A percentile compares a stretch with the other conserved stretches of the same genome.
Conservation (phyloP, 176 grass and related monocot species). For the Typha latifolia region DNA sequence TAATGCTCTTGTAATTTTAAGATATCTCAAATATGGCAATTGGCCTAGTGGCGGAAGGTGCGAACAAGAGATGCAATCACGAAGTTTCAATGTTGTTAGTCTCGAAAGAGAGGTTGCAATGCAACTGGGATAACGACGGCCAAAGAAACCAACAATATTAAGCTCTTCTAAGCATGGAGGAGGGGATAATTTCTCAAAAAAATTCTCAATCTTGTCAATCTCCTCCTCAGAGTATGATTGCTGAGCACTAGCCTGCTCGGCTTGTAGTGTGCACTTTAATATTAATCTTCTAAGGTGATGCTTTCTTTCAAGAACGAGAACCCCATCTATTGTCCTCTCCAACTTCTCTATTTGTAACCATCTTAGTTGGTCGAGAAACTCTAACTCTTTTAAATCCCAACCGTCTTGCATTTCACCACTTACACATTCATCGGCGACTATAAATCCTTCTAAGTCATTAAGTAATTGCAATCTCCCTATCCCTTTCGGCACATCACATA, state of each 20-base stretch:
- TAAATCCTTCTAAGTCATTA: constrained; percentile 18
- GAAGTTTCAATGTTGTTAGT: constrained; percentile 2
- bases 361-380: constrained; percentile 12
- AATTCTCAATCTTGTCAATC: background rate
- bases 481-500: constrained; percentile 26
- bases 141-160: background rate
- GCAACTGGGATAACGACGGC: constrained; percentile 4
- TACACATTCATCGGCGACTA: background rate
- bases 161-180: constrained; percentile 16
- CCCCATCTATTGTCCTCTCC: background rate
- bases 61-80: constrained; percentile 1
- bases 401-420: background rate
- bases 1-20: constrained; percentile 3
- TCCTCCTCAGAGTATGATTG: background rate
- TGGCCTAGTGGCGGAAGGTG: constrained; percentile 17
- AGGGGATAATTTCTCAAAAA: constrained; percentile 15
- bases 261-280: background rate
- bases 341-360: constrained; percentile 3
- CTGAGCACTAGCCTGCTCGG: background rate
- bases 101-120: constrained; percentile 2
- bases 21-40: constrained; percentile 14
- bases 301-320: background rate
- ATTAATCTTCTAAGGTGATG: background rate
- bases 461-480: constrained; percentile 17
- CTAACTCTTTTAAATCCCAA: constrained; percentile 25